A percentile compares a stretch with the other conserved stretches of the same genome.
These are phyloP conservation scores for Neurospora sp. DNA, from an alignment of 495 filamentous ascomycete species.

Conservation along the genomic window DNA sequence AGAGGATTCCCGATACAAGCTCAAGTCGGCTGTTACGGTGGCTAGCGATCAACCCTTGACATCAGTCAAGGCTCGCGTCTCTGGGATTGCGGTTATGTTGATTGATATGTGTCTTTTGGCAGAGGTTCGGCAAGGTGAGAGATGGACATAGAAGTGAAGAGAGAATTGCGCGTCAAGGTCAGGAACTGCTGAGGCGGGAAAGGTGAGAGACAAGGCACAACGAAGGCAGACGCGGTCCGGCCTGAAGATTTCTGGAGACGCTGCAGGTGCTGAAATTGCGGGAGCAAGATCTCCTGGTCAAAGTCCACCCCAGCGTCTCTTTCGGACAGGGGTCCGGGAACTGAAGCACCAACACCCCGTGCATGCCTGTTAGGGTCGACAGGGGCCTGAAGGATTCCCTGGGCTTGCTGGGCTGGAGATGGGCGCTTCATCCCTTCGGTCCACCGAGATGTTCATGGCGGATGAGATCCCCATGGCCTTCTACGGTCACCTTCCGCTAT, in stretches of 20 bases:
- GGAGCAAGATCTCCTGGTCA: slow-evolving; percentile 4
- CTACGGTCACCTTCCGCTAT: background rate
- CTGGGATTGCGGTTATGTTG: background rate
- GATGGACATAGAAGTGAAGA: slow-evolving; percentile 6
- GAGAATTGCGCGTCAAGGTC: slow-evolving; percentile 13
- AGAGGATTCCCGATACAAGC: slow-evolving; percentile 18
- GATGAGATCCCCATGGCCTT: background rate
- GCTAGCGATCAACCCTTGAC: background rate
- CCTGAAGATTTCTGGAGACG: slow-evolving; percentile 6
- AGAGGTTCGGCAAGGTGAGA: background rate
- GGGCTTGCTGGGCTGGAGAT: slow-evolving; percentile 7
- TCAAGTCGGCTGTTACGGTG: slow-evolving; percentile 9
- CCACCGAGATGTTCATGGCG: background rate
- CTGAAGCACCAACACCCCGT: background rate
- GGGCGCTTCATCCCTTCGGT: slow-evolving; percentile 2
- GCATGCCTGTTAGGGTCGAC: background rate
- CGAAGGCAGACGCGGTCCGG: background rate
- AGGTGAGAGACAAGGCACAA: background rate
- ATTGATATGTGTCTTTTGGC: background rate
- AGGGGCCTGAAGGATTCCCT: background rate
- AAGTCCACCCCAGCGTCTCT: background rate
- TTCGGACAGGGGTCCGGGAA: background rate
- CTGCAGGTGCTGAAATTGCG: slow-evolving; percentile 6
- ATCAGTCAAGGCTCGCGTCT: background rate
- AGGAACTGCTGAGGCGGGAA: slow-evolving; percentile 12